Evolutionary conservation across 2,329 filamentous ascomycete species (phyloP), one percentile per base, ranked within the genome.

Genomic region (Elsinoe australis): DNA sequence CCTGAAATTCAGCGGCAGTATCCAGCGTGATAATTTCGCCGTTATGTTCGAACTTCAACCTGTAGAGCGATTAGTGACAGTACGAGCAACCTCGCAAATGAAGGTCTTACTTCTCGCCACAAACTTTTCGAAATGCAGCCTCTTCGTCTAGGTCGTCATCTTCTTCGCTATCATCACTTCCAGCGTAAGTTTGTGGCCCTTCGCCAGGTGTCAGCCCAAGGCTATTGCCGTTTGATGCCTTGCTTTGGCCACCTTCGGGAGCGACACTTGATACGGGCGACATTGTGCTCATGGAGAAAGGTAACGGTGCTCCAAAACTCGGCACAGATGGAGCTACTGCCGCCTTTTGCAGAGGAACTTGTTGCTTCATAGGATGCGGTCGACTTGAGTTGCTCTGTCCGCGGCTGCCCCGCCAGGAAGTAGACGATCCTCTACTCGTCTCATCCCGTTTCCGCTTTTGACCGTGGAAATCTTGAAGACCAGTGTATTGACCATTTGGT

Each of bases 121-220:
- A 50, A 55, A 10, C 55, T 56, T 32, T 32, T 15, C 17, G 21
- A 53, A 64, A 67, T 29, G 44, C 58, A 4, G 77, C 73, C 67
- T 85, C 82, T 65, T 90, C 85, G 57, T 88, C 83, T 48, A 78
- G 71, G 52, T 84, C 78, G 47, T 82, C 79, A 39, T 83, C 81
- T 49, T 84, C 82, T 19, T 60, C 59, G 3, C 59, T 58, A 2
- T 61, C 59, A 9, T 46, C 52, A 6, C 50, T 51, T 3, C 52
- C 47, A 5, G 49, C 41, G 35, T 59, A 56, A 6, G 48, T 31
- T n/a, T 47, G 50, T 10, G 54, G 42, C 9, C 36, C 45, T 18
- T 42, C 46, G 12, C 49, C 47, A 8, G 83, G 81, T 6, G 81
- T 85, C 41, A 89, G 70, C 26, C 85, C 85, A 18, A 88, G 72